Evolutionary conservation across 352 stramenopile species (phyloP), one percentile per base, ranked within the genome.

Genomic region (Peronospora farinosa): DNA sequence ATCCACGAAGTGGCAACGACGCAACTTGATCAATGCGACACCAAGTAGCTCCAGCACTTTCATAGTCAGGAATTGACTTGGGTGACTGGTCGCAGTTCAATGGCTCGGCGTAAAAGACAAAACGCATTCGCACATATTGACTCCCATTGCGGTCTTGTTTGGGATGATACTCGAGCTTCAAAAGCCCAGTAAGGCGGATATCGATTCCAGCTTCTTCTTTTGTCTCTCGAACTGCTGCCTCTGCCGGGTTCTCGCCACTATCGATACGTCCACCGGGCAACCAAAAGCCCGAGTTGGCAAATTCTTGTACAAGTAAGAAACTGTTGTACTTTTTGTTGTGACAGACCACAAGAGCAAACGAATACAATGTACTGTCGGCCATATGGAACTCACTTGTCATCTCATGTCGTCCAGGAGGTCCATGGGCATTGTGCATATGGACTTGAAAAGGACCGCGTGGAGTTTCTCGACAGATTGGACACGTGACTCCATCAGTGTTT

Each of bases 51-150:
- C 82, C 82, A 10, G 72, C 78, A 39, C 82, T 93, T 57, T 93
- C 82, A 40, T 91, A 93, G 44, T 93, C 79, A n/a, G 82, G 82
- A 45, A 93, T 91, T 4, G 79, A 91, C 54, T 93, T 93, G 10
- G 82, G 82, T 7, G 78, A 67, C 48, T 91, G 79, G 41, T 87
- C 72, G 40, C 70, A 81, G 53, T 93, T 69, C 21, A 90, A 13
- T 10, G 82, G 82, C 50, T 91, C 80, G 25, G 78, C 82, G 47
- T 85, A 84, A 48, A 90, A 91, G 35, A 93, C 74, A 53, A 93
- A 90, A 28, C 82, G 82, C 82, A 93, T 90, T 47, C 82, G 78
- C 25, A 92, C 82, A 35, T 92, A 92, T 41, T 83, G 67, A 47
- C 64, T 69, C 10, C 74, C 73, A 4, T 51, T 69, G 27, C 78